A percentile compares a stretch with the other conserved stretches of the same genome.
These are phyloP conservation scores for Phytophthora pluvialis DNA, from an alignment of 352 stramenopile species.

Conservation along the genomic window DNA sequence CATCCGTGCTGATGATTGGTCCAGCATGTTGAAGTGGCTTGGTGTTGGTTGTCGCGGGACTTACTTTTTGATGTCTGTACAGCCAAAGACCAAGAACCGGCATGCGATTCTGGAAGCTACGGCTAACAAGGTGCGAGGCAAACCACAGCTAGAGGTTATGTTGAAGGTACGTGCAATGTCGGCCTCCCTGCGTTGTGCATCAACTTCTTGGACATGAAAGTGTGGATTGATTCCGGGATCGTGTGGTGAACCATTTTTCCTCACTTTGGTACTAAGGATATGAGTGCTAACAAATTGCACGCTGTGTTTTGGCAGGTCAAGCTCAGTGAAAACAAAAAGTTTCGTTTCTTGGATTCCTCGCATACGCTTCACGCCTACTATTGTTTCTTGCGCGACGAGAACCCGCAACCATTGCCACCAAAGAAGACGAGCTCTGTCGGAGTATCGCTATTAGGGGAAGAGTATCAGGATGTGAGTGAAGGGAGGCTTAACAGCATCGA, in stretches of 20 bases:
- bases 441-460: conserved; percentile 43
- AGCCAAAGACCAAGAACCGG: conserved; percentile 52
- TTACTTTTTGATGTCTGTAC: neutral
- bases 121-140: conserved; percentile 46
- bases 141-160: conserved; percentile 57
- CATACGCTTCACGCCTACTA: conserved; percentile 52
- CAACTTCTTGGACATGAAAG: neutral
- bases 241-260: neutral
- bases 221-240: neutral
- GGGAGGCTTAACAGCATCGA: neutral
- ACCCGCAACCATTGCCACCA: conserved; percentile 19
- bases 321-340: conserved; percentile 40
- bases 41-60: neutral
- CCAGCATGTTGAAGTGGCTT: conserved; percentile 3
- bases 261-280: neutral
- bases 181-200: neutral
- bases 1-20: conserved; percentile 7
- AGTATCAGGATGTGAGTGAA: conserved; percentile 50
- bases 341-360: conserved; percentile 43
- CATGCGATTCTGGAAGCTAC: conserved; percentile 55
- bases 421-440: conserved; percentile 1
- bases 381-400: conserved; percentile 50
- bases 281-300: conserved; percentile 6
- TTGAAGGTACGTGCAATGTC: conserved; percentile 36
- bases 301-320: conserved; percentile 38